Conservation (phyloP, 805 yeast species). For the Yamadazyma nakazawae region DNA sequence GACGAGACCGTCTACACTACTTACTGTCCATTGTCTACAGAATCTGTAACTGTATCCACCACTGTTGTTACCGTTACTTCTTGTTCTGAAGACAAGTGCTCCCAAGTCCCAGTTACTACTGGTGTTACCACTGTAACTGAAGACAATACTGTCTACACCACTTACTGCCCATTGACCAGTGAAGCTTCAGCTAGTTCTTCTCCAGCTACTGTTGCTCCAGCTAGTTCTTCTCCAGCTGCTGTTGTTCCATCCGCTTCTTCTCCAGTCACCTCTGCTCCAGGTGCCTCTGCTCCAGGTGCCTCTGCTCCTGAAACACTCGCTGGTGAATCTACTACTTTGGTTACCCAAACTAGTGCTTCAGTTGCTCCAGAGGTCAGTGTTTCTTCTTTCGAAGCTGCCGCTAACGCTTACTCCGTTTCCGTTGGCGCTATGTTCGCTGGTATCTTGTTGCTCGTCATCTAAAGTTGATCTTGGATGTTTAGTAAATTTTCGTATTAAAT, state of each 20-base stretch:
- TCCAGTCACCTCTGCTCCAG: constrained; percentile 19
- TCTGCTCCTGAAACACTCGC: constrained; percentile 12
- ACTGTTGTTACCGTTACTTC: constrained; percentile 36
- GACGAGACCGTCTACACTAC: constrained; percentile 22
- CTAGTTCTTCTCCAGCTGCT: not conserved
- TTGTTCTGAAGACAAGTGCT: constrained; percentile 33
- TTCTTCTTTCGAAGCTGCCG: constrained; percentile 14
- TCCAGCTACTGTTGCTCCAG: constrained; percentile 10
- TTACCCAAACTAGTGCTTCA: constrained; percentile 14
- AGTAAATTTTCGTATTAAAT: not conserved
- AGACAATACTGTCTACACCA: constrained; percentile 20
- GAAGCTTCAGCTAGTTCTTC: constrained; percentile 1
- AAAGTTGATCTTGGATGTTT: constrained; percentile 9
- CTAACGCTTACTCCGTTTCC: constrained; percentile 12
- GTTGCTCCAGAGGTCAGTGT: constrained; percentile 2
- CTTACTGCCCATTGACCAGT: constrained; percentile 18
- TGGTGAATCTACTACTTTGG: constrained; percentile 12
- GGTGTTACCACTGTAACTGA: constrained; percentile 25
- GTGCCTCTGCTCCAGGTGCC: not conserved
- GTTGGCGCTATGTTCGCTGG: constrained; percentile 14
- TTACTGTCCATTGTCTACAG: constrained; percentile 20
- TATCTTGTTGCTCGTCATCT: constrained; percentile 12
- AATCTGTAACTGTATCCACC: constrained; percentile 33
- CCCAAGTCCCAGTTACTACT: constrained; percentile 27
- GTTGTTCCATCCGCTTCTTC: not conserved